These are phyloP conservation scores for Chalciporus piperatus DNA, from an alignment of 768 basidiomycete genomes.

Conservation along the genomic window DNA sequence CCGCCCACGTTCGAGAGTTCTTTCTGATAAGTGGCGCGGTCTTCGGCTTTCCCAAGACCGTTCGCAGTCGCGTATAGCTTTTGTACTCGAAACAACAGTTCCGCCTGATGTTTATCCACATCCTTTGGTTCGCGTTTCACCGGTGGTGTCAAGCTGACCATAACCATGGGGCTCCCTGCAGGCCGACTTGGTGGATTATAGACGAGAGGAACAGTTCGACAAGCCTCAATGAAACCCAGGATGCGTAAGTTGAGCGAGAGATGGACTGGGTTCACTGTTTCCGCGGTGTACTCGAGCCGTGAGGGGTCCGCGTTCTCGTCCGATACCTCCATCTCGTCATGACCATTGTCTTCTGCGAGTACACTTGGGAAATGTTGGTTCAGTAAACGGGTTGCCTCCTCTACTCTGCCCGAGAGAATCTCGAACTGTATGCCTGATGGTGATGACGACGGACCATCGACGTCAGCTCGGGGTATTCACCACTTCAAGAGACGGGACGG, in stretches of 20 bases:
- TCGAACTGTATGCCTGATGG: conserved; percentile 60
- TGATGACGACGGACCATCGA: background rate
- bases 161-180: conserved; percentile 5
- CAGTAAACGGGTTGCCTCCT: conserved; percentile 64
- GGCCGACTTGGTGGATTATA: conserved; percentile 30
- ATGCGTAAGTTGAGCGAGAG: conserved; percentile 84
- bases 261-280: conserved; percentile 72
- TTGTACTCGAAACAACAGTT: conserved; percentile 55
- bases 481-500: background rate
- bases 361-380: conserved; percentile 76
- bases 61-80: conserved; percentile 66
- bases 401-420: conserved; percentile 75
- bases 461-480: background rate
- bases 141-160: conserved; percentile 7
- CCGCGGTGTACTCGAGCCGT: conserved; percentile 47
- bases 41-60: conserved; percentile 50
- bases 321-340: conserved; percentile 13
- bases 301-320: conserved; percentile 30
- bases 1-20: conserved; percentile 76
- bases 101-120: conserved; percentile 41
- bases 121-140: conserved; percentile 24
- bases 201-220: conserved; percentile 66
- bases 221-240: conserved; percentile 82
- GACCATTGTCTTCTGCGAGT: conserved; percentile 34
- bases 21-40: conserved; percentile 58